Percentiles rank a stretch among this genome's conserved stretches.
Evolutionary conservation across 2,329 filamentous ascomycete species (phyloP).

Genomic region (Nannizziopsis arthrosporioides): DNA sequence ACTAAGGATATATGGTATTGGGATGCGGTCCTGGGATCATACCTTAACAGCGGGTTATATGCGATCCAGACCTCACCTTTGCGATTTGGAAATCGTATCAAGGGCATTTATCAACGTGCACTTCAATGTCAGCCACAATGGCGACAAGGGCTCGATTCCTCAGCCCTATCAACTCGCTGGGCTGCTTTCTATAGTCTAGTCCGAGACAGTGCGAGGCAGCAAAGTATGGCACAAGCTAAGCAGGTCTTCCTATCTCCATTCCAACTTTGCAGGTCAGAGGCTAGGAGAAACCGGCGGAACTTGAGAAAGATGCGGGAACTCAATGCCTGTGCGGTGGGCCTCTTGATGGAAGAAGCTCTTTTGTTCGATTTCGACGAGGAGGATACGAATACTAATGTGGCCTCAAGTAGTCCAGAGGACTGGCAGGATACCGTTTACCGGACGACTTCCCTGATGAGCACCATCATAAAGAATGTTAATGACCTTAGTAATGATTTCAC

Average conservation of each 20-base stretch:
- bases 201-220: conserved; percentile 59
- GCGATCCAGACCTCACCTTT: conserved; percentile 74
- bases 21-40: conserved; percentile 75
- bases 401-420: conserved; percentile 34
- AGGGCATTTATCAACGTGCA: conserved; percentile 55
- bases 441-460: conserved; percentile 76
- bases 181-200: conserved; percentile 68
- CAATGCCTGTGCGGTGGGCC: conserved; percentile 74
- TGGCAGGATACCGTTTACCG: conserved; percentile 68
- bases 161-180: conserved; percentile 37
- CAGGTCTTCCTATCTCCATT: conserved; percentile 66
- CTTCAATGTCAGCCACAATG: conserved; percentile 23
- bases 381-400: conserved; percentile 40
- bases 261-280: conserved; percentile 61
- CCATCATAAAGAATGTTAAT: conserved; percentile 62
- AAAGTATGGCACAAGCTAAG: conserved; percentile 59
- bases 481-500: conserved; percentile 45
- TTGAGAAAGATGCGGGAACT: conserved; percentile 64
- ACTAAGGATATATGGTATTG: conserved; percentile 90
- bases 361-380: conserved; percentile 53
- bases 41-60: conserved; percentile 68
- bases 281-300: conserved; percentile 58
- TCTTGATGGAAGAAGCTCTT: conserved; percentile 76
- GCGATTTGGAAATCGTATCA: conserved; percentile 59
- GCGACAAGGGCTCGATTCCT: conserved; percentile 7